Conservation (phyloP, 441 rosid species). For the Dalechampia spathulata region DNA sequence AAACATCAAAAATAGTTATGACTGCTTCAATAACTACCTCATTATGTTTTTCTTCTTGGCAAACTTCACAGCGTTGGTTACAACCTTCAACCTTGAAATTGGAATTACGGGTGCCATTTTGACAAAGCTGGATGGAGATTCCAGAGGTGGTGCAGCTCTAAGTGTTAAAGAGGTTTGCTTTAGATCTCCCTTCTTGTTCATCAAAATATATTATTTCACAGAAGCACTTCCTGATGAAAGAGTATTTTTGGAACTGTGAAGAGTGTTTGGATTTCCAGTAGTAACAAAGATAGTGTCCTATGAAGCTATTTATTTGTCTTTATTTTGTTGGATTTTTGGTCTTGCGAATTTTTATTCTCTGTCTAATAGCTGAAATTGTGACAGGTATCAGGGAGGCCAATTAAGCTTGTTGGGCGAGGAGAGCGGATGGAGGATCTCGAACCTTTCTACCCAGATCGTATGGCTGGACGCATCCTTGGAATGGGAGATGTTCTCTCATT, state of each 20-base stretch:
- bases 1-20: not conserved
- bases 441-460: conserved; percentile 95
- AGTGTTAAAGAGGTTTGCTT: conserved; percentile 89
- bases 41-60: conserved; percentile 12
- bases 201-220: not conserved
- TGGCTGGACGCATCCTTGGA: conserved; percentile 97
- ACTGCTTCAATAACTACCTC: conserved; percentile 2
- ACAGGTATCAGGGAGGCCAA: conserved; percentile 95
- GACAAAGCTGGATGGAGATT: conserved; percentile 97
- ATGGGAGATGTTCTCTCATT: conserved; percentile 99
- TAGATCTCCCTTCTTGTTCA: conserved; percentile 6
- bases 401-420: conserved; percentile 96
- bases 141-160: conserved; percentile 99
- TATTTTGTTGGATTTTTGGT: not conserved
- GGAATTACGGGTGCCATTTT: conserved; percentile 98
- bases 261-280: not conserved
- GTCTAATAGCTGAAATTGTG: conserved; percentile 14
- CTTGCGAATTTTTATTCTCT: not conserved
- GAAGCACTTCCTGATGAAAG: not conserved
- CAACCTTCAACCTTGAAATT: conserved; percentile 90
- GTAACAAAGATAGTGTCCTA: not conserved
- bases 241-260: not conserved
- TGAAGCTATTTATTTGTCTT: not conserved
- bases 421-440: conserved; percentile 98
- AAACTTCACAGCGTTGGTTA: conserved; percentile 65